Base-by-base conservation (phyloP, 495 filamentous ascomycete genomes). In the Aspergillus haitiensis region DNA sequence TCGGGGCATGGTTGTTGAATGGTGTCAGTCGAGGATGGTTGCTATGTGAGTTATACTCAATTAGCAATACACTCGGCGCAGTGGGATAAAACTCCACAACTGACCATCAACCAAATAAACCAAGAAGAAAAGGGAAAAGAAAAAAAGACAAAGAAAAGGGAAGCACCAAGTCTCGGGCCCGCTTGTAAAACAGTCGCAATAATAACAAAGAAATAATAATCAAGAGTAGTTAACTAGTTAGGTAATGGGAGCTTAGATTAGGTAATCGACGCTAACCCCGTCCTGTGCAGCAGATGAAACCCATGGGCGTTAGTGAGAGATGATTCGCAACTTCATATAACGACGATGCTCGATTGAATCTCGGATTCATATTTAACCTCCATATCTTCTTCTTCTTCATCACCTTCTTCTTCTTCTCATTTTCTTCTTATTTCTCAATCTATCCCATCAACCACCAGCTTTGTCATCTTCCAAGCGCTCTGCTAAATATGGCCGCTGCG, bases 1-100 rank as follows among this genome's bases (percentile, higher is more conserved):
- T 67, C 91, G 86, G 55, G 88, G 88, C 81, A 88, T 86, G 55
- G 58, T 80, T 69, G 47, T 27, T 27, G 21, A 27, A n/a, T n/a
- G n/a, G 42, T 50, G 61, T 56, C 63, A 58, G 32, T 46, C 21
- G n/a, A 46, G 15, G 44, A 18, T 18, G 44, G 3, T 16, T 47
- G 44, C 44, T 18, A 18, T 16, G n/a, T 47, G n/a, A 18, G 15
- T 5, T 42, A 47, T 6, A 1, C 44, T 9, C 8, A 21, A 9
- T 47, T 47, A 47, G 44, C 16, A 47, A 9, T 47, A 18, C 15
- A n/a, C 10, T 47, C n/a, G 27, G 9, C 27, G 6, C 12, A 18
- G 16, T 18, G 16, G 16, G 44, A 21, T 16, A 47, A 18, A 47
- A 7, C 4, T 4, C 15, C 48, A 1, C 39, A 39, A 51, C n/a